Base-by-base conservation (phyloP, 2,329 filamentous ascomycete genomes). In the Elsinoe batatas region DNA sequence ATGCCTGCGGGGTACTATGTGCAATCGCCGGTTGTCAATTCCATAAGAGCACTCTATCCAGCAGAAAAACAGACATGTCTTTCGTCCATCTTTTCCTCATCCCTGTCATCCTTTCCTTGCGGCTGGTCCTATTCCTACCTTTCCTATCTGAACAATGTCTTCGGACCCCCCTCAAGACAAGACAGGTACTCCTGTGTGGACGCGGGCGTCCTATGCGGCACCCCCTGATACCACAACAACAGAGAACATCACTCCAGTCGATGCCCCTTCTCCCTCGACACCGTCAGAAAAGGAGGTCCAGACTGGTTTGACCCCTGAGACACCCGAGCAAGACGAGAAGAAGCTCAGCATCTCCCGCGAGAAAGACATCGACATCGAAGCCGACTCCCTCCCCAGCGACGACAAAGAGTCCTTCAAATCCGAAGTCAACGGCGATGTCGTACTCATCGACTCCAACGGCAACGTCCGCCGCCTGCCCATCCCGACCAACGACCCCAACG, bases 401-500 rank as follows among this genome's bases (percentile, higher is more conserved):
- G 47, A 51, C 47, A 51, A 38, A 17, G 47, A 51, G 11, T 51
- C 47, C 37, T 38, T 51, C 47, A 51, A 51, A 33, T 51, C 47
- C n/a, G 51, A 44, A 35, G 32, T 51, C 33, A 51, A 35, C 18
- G 61, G 61, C 20, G 55, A 64, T 35, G 59, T 63, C 17, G 53
- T 59, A 10, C 58, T 64, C 13, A 54, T 64, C 35, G 59, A 60
- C 36, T 50, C 57, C 11, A 38, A 59, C 44, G 61, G 59, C 42
- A 53, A 63, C 7, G 43, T 64, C 13, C 59, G 61, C 18, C 58
- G 61, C 8, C 60, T 64, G 7, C 63, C 63, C 10, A 56, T 64
- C 7, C 62, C 63, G 15, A 61, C 62, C 10, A 42, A 56, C 22
- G 58, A 59, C 13, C 54, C 58, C 0, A 61, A 61, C 60, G 67